Conservation (phyloP, 2,329 filamentous ascomycete species). For the Lachnellula cervina region DNA sequence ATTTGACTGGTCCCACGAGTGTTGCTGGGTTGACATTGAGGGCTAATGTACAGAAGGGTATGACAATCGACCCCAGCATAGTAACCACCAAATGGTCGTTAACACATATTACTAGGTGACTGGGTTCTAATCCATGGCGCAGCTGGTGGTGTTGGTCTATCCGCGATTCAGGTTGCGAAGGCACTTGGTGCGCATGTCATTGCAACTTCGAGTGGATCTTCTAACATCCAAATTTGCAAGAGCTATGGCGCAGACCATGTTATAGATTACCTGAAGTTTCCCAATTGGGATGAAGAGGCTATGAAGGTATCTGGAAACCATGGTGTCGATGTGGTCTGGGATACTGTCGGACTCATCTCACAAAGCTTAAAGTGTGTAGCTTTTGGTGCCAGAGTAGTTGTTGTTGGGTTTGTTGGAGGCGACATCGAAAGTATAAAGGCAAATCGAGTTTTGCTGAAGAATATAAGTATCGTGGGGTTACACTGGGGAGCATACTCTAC, state of each 20-base stretch:
- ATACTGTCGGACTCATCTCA: conserved; percentile 87
- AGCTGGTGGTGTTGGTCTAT: conserved; percentile 87
- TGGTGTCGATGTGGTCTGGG: conserved; percentile 89
- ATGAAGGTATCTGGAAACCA: conserved; percentile 66
- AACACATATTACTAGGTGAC: conserved; percentile 41
- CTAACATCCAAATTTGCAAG: conserved; percentile 75
- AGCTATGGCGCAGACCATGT: conserved; percentile 80
- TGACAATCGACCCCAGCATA: too few species aligned
- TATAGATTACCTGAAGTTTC: conserved; percentile 66
- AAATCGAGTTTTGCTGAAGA: conserved; percentile 90
- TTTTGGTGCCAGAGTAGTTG: conserved; percentile 84
- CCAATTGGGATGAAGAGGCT: conserved; percentile 67
- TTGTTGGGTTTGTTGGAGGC: conserved; percentile 85
- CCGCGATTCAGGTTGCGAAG: conserved; percentile 91
- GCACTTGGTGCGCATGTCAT: conserved; percentile 86
- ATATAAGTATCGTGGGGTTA: conserved; percentile 82
- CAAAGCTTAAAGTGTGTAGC: conserved; percentile 84
- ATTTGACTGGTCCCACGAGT: conserved; percentile 86
- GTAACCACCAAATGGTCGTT: too few species aligned
- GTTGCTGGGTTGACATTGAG: conserved; percentile 79
- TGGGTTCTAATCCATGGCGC: conserved; percentile 88
- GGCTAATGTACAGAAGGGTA: conserved; percentile 67
- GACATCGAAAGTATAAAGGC: conserved; percentile 86
- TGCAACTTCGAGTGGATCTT: conserved; percentile 75
- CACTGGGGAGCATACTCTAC: conserved; percentile 85